phyloP scores from a whole-genome alignment of 1,284 basidiomycete species.

The Pseudozyma thailandica region DNA sequence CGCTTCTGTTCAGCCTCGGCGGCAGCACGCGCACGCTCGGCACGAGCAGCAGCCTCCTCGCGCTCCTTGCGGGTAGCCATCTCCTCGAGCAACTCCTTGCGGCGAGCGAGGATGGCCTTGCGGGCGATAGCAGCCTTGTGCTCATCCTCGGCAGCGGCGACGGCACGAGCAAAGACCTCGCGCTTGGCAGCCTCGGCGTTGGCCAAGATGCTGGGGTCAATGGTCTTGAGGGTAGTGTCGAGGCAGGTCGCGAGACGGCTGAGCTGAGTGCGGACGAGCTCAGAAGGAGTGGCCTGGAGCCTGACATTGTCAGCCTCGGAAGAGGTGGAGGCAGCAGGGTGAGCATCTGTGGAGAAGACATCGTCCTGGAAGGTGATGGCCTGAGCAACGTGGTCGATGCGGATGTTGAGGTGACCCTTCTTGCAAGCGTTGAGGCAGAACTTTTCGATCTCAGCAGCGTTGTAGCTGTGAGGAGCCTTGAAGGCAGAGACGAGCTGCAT shows the following conservation, averaged over 20 bases:
- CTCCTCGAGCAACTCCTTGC: constrained; percentile 88
- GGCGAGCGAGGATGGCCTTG: constrained; percentile 78
- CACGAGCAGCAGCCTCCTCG: constrained; percentile 84
- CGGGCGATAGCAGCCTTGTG: constrained; percentile 64
- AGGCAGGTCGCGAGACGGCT: constrained; percentile 64
- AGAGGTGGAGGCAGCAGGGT: constrained; percentile 56
- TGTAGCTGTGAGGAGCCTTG: constrained; percentile 65
- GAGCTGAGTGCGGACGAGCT: constrained; percentile 67
- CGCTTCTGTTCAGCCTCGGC: constrained; percentile 78
- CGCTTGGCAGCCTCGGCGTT: constrained; percentile 56
- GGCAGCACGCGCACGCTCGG: constrained; percentile 73
- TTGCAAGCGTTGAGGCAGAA: constrained; percentile 93
- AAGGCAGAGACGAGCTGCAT: constrained; percentile 66
- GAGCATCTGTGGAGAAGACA: constrained; percentile 62
- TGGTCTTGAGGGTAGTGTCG: constrained; percentile 61
- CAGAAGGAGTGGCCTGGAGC: constrained; percentile 63
- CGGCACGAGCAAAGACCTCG: constrained; percentile 59
- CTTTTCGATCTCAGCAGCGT: constrained; percentile 68
- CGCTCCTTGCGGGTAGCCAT: constrained; percentile 86
- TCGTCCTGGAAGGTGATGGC: constrained; percentile 88
- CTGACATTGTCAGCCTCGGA: constrained; percentile 59
- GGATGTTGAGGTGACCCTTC: constrained; percentile 86
- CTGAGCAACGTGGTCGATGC: constrained; percentile 88
- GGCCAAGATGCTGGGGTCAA: constrained; percentile 55
- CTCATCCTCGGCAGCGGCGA: constrained; percentile 62